Base-by-base conservation (phyloP, 495 filamentous ascomycete genomes). In the Aspergillus funiculosus region DNA sequence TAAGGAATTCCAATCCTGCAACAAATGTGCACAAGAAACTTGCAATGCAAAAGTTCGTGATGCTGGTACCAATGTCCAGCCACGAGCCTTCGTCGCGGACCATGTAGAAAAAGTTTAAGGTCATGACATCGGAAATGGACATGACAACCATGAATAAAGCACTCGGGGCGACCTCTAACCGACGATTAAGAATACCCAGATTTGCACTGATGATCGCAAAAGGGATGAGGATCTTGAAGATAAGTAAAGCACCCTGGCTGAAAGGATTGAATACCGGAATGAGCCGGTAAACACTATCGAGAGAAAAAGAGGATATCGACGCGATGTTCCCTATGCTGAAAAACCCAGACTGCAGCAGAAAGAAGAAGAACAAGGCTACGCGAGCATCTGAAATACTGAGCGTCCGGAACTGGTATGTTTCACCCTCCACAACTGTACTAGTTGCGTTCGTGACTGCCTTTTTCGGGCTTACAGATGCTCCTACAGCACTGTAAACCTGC, bases 261-360 rank as follows among this genome's bases (percentile, higher is more conserved):
- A 96, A 96, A 18, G 92, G 94, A 55, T 87, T 82, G 67, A 99
- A 99, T 53, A 97, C 69, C 7, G 94, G 94, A 43, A 97, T 76
- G n/a, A 99, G 80, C 9, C 94, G 86, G 67, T 73, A 79, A 19
- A 99, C 92, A 59, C 82, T 86, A 35, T 96, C 92, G 13, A 99
- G 75, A 27, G 84, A 89, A 77, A 99, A 99, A 6, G 91, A 87
- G 24, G 90, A 94, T 43, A 99, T 66, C 4, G 89, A 95, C 4
- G 94, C 92, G 38, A 99, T 81, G 67, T 99, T 99, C 50, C 94
- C 94, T 2, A 90, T 95, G 67, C 83, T 84, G 76, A 99, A 99
- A 73, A 99, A 99, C 26, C 86, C 94, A 17, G 89, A 86, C 64
- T 97, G 91, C 11, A 99, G 76, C 9, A 99, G 77, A 57, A 85